Conservation (phyloP, 1,284 basidiomycete genomes). For the Singerocomus inundabilis region DNA sequence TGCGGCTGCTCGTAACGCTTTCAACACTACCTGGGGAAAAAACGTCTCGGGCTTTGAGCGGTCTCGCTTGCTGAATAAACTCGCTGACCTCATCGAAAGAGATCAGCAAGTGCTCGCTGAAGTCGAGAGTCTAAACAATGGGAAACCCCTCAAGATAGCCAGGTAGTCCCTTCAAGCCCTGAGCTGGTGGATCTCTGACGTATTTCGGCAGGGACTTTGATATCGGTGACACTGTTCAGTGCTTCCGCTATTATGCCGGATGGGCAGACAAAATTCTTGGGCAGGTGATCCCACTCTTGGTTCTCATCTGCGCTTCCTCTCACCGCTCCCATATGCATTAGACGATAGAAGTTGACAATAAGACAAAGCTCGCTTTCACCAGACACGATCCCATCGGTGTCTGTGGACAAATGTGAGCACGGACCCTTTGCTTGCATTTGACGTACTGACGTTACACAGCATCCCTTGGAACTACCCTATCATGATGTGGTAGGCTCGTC, state of each 20-base stretch:
- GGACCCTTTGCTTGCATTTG: slow-evolving; percentile 8
- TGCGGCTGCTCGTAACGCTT: slow-evolving; percentile 79
- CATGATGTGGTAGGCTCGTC: slow-evolving; percentile 68
- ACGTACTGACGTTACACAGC: slow-evolving; percentile 38
- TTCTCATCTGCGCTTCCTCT: background rate
- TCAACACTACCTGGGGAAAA: slow-evolving; percentile 88
- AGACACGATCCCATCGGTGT: slow-evolving; percentile 94
- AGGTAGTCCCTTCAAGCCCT: no score
- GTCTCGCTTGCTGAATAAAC: slow-evolving; percentile 75
- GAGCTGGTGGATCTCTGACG: slow-evolving; percentile 1
- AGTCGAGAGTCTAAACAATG: slow-evolving; percentile 80
- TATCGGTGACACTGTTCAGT: slow-evolving; percentile 78
- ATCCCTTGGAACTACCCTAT: slow-evolving; percentile 94
- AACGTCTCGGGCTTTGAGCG: slow-evolving; percentile 83
- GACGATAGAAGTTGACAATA: slow-evolving; percentile 81
- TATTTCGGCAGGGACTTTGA: slow-evolving; percentile 67
- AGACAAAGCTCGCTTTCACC: slow-evolving; percentile 81
- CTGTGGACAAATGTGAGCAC: slow-evolving; percentile 79
- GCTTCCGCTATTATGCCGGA: slow-evolving; percentile 80
- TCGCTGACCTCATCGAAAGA: slow-evolving; percentile 91
- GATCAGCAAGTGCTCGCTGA: slow-evolving; percentile 77
- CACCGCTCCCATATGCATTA: slow-evolving; percentile 28
- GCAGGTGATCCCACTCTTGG: slow-evolving; percentile 44
- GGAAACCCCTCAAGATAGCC: slow-evolving; percentile 80
- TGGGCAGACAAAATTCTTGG: slow-evolving; percentile 70